Evolutionary conservation across 495 filamentous ascomycete species (phyloP).

Genomic region (Daldinia grandis): DNA sequence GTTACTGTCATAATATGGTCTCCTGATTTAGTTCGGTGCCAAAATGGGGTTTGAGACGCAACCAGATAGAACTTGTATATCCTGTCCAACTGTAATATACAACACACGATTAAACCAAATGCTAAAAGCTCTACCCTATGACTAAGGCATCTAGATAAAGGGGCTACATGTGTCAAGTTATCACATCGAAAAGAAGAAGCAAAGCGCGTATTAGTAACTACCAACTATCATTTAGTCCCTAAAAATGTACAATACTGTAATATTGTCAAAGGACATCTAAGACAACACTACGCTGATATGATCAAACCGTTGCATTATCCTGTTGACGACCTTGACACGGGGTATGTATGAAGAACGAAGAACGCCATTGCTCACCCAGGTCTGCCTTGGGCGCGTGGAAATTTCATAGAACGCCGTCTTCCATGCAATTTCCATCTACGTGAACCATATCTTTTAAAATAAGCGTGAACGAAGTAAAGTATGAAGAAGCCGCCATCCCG

Average conservation of each 20-base stretch:
- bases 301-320: slow-evolving; percentile 6
- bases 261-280: background rate
- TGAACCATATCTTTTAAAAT: slow-evolving; percentile 19
- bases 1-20: too few relatives aligned
- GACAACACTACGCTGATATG: slow-evolving; percentile 11
- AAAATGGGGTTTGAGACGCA: too few relatives aligned
- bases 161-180: background rate
- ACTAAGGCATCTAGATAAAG: background rate
- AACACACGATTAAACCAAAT: background rate
- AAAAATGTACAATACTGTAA: slow-evolving; percentile 21
- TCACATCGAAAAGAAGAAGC: background rate
- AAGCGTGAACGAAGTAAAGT: slow-evolving; percentile 3
- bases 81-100: background rate
- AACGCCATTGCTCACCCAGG: slow-evolving; percentile 30
- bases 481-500: background rate
- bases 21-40: too few relatives aligned
- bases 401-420: slow-evolving; percentile 33
- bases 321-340: background rate
- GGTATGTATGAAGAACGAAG: slow-evolving; percentile 25
- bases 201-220: background rate
- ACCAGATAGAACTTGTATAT: too few relatives aligned
- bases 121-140: background rate
- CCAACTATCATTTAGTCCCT: slow-evolving; percentile 22
- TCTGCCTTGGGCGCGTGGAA: slow-evolving; percentile 12
- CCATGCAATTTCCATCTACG: slow-evolving; percentile 43